Evolutionary conservation across 1,139 yeast genomes (phyloP).

Genomic region (Geotrichum europaeum): DNA sequence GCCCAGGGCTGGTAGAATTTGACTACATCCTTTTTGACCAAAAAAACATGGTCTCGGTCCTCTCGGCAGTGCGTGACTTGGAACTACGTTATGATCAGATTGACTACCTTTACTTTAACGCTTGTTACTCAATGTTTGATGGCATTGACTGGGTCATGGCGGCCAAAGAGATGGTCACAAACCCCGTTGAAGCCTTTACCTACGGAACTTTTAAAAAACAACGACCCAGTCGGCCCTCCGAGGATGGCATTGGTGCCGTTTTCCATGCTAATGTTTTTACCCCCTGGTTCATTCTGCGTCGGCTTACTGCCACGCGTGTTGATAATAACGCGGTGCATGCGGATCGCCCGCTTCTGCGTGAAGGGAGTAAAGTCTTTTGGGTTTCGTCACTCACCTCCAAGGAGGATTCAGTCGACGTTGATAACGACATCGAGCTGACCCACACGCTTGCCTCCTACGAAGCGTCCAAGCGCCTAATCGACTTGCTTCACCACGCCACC

Average conservation of each 20-base stretch:
- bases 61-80: constrained; percentile 68
- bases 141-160: constrained; percentile 88
- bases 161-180: constrained; percentile 49
- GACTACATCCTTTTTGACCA: constrained; percentile 86
- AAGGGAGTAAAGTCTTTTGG: constrained; percentile 69
- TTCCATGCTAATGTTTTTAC: constrained; percentile 96
- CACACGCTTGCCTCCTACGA: constrained; percentile 69
- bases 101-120: constrained; percentile 77
- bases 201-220: constrained; percentile 81
- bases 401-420: constrained; percentile 51
- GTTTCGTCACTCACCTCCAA: constrained; percentile 75
- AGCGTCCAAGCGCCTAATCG: constrained; percentile 85
- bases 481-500: constrained; percentile 70
- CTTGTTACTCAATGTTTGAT: constrained; percentile 80
- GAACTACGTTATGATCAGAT: constrained; percentile 55
- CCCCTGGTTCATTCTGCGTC: constrained; percentile 61
- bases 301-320: constrained; percentile 8
- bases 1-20: constrained; percentile 58
- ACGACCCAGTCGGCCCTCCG: constrained; percentile 65
- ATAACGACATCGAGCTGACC: constrained; percentile 63
- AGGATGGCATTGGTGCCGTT: constrained; percentile 70
- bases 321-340: constrained; percentile 31
- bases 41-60: constrained; percentile 80
- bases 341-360: constrained; percentile 46
- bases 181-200: constrained; percentile 67